Evolutionary conservation across 306 rosid species (phyloP), one percentile per base, ranked within the genome.

Genomic region (Inga oerstediana): DNA sequence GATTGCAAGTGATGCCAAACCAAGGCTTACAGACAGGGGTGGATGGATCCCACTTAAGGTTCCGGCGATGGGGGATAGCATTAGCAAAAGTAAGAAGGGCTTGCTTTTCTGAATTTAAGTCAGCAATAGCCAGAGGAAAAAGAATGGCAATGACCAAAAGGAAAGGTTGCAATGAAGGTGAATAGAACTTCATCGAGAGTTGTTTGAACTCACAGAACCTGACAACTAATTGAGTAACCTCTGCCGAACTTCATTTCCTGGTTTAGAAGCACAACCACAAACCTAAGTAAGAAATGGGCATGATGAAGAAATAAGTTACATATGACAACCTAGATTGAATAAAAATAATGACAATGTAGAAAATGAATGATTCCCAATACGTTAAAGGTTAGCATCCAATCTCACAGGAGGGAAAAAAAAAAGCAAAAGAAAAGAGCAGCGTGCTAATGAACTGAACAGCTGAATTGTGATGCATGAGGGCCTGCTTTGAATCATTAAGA

Each of bases 21-120:
- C 97, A 93, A 80, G 91, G 81, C 49, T 85, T 80, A 81, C 97
- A 93, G 69, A 90, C 76, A 41, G 91, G 76, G 65, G 89, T 34
- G 84, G 88, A 54, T 61, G 81, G 48, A 85, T 77, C 58, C 97
- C 97, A 93, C 79, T 66, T 79, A 62, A 93, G 78, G 79, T 87
- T 89, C 27, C 94, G 90, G 9, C 90, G 90, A 87, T 93, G 97
- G 15, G 97, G 97, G 68, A 89, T 79, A 8, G 92, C 88, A 80
- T 79, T 77, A 5, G 86, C 88, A 77, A 93, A 93, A 83, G 84
- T 89, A 74, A 93, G 90, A 89, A 93, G 95, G 49, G 94, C 95
- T 86, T 90, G 90, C 91, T 72, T 88, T 74, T 93, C 97, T 10
- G 93, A 90, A 83, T 59, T 84, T n/a, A 91, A 88, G 79, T 93